A percentile compares a stretch with the other conserved stretches of the same genome.
These are phyloP conservation scores for Crithidia mellificae DNA, from an alignment of 208 protist species.

Conservation along the genomic window DNA sequence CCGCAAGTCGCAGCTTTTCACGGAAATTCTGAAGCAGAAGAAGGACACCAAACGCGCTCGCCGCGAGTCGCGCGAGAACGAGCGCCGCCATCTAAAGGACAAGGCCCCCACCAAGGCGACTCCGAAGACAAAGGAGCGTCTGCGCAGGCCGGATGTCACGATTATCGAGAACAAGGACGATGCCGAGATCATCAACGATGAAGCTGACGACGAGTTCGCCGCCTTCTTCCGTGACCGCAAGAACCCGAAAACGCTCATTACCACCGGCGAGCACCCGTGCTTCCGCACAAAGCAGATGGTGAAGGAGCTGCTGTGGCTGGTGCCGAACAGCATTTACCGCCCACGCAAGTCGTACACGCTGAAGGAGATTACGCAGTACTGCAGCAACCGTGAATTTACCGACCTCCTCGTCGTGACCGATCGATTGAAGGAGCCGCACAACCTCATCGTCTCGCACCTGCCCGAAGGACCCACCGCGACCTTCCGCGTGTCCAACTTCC, in stretches of 20 bases:
- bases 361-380: conserved; percentile 92
- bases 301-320: conserved; percentile 88
- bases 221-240: conserved; percentile 63
- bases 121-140: conserved; percentile 89
- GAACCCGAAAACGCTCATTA: conserved; percentile 88
- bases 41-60: conserved; percentile 89
- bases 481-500: conserved; percentile 88
- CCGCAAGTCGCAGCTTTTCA: conserved; percentile 86
- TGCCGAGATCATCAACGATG: conserved; percentile 79
- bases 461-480: conserved; percentile 88
- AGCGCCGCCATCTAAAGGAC: conserved; percentile 73
- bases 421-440: conserved; percentile 83
- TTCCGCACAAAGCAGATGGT: conserved; percentile 84
- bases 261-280: conserved; percentile 87
- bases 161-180: conserved; percentile 78
- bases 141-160: conserved; percentile 74
- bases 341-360: conserved; percentile 89
- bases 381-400: conserved; percentile 87
- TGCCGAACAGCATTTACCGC: conserved; percentile 88
- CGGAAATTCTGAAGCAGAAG: conserved; percentile 82
- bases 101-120: conserved; percentile 75
- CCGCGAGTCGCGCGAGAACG: conserved; percentile 75
- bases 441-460: conserved; percentile 89
- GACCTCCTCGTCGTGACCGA: conserved; percentile 91
- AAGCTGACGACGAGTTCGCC: conserved; percentile 91